Evolutionary conservation across 83 land plant genomes (phyloP).

Genomic region (Thuja plicata): DNA sequence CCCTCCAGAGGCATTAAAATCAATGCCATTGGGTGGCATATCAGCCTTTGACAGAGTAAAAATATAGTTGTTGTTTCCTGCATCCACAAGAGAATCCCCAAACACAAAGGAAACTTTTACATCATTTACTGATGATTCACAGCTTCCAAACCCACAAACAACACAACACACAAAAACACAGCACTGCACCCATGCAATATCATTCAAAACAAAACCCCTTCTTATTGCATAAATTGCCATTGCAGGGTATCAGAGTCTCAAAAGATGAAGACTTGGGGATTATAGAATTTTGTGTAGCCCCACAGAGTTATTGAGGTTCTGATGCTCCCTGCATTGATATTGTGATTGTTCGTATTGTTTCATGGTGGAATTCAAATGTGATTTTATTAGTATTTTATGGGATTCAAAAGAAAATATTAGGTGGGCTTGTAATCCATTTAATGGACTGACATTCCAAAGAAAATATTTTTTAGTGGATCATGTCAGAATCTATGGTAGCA

Average conservation of each 20-base stretch:
- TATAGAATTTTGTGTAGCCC: not conserved
- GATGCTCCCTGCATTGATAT: not conserved
- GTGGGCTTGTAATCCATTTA: not conserved
- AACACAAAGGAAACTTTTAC: conserved; percentile 17
- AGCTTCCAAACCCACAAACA: not conserved
- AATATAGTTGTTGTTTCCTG: conserved; percentile 24
- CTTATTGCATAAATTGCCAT: not conserved
- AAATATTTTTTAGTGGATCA: not conserved
- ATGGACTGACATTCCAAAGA: not conserved
- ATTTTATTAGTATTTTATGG: not conserved
- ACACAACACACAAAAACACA: not conserved
- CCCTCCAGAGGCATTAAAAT: conserved; percentile 18
- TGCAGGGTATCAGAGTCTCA: not conserved
- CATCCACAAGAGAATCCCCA: conserved; percentile 30
- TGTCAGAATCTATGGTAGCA: not conserved
- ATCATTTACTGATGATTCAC: not conserved
- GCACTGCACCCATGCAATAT: not conserved
- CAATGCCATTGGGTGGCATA: conserved; percentile 17
- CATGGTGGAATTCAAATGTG: not conserved
- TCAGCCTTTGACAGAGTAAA: conserved; percentile 22
- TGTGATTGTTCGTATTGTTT: not conserved
- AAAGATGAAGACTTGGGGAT: not conserved
- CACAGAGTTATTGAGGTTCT: not conserved
- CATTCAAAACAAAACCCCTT: not conserved
- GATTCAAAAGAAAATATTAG: not conserved